A percentile compares a stretch with the other conserved stretches of the same genome.
These are phyloP conservation scores for Moniliella sp. DNA, from an alignment of 1,284 basidiomycete species.

Conservation along the genomic window DNA sequence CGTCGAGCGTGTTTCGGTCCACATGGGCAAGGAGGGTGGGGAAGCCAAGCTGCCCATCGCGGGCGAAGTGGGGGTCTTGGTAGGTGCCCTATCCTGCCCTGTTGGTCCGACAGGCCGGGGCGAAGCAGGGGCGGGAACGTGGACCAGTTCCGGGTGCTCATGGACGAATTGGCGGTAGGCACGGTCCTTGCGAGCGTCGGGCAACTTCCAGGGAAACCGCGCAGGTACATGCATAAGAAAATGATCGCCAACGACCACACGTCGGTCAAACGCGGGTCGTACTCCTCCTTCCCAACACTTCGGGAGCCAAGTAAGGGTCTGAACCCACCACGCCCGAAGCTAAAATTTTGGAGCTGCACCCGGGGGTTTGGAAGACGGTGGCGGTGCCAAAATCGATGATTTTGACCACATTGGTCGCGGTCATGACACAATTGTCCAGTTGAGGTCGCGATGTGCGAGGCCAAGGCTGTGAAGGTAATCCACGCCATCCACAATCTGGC, in stretches of 20 bases:
- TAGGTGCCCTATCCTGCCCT: no score
- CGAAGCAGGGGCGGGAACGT: neutral
- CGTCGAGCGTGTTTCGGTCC: no score
- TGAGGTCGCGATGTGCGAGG: slow-evolving; percentile 89
- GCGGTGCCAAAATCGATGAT: slow-evolving; percentile 98
- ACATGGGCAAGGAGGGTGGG: no score
- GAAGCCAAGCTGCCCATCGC: no score
- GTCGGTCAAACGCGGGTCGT: slow-evolving; percentile 90
- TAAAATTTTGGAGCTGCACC: slow-evolving; percentile 36
- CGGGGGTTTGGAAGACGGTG: slow-evolving; percentile 94
- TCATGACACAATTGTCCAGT: slow-evolving; percentile 99
- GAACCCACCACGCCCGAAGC: slow-evolving; percentile 85
- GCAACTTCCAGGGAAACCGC: slow-evolving; percentile 98
- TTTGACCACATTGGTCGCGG: slow-evolving; percentile 74
- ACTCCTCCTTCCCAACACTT: slow-evolving; percentile 55
- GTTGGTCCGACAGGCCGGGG: no score
- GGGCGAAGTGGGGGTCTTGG: no score
- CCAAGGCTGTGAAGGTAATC: slow-evolving; percentile 93
- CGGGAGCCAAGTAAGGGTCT: slow-evolving; percentile 92
- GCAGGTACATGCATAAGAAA: slow-evolving; percentile 93
- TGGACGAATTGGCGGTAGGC: slow-evolving; percentile 71
- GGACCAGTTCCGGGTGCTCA: slow-evolving; percentile 65
- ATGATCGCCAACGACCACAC: slow-evolving; percentile 98
- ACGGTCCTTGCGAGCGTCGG: slow-evolving; percentile 75
- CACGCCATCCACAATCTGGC: slow-evolving; percentile 92